Base-by-base conservation (phyloP, 352 stramenopile species). In the Phytophthora rubi region DNA sequence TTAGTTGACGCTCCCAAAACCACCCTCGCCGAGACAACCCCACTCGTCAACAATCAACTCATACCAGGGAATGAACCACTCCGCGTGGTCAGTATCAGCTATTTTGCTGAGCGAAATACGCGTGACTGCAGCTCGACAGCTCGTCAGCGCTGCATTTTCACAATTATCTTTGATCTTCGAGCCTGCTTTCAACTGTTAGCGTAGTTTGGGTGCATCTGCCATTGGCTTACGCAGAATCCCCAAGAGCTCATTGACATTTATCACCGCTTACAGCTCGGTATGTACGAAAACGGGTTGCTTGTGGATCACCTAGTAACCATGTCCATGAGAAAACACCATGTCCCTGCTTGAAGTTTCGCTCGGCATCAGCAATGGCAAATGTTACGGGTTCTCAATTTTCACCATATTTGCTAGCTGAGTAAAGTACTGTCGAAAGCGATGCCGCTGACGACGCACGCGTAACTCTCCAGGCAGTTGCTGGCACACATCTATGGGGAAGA, bases 341-440 rank as follows among this genome's bases (percentile, higher is more conserved):
- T 10, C 23, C 23, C 23, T 26, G 23, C 23, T 39, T 48, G 39
- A 48, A 18, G 7, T 13, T 48, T 48, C 15, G 16, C 6, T 16
- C 12, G 16, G 15, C 39, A 48, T 48, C 15, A 7, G 39, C 39
- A 39, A 39, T 7, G 10, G 7, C 39, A 48, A 47, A 48, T 48
- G n/a, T 16, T 18, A 48, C 12, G 39, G 13, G 16, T 48, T 48
- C 39, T 48, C 15, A 12, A 48, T 7, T 16, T 9, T 48, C 39
- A 18, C 39, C 16, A 48, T 18, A 48, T 52, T 52, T 6, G 4
- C 16, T 30, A 81, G 32, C 44, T 80, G 71, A 3, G 77, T 60
- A 37, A 86, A 68, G 60, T 88, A 86, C 57, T 81, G 72, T 6
- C 79, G 79, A 59, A 93, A 93, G n/a, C 77, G 83, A 73, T 89